A percentile compares a stretch with the other conserved stretches of the same genome.
phyloP scores from a whole-genome alignment of 805 yeast species.

The Candida fluviatilis region DNA sequence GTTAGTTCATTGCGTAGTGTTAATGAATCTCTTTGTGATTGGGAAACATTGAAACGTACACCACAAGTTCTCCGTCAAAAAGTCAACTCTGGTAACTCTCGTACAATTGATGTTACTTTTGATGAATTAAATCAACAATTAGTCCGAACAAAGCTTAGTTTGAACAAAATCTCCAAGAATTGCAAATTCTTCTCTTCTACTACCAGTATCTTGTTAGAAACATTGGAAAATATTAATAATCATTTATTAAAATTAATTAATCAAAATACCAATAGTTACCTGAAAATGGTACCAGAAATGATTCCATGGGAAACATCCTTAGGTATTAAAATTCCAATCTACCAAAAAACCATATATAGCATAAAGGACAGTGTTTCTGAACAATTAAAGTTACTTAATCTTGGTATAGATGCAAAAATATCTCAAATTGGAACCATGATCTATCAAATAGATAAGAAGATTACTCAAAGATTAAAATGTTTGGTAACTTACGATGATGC shows the following conservation, averaged over 20 bases:
- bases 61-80: conserved; percentile 31
- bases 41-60: conserved; percentile 23
- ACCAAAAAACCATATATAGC: conserved; percentile 1
- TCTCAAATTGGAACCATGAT: conserved; percentile 12
- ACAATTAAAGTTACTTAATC: conserved; percentile 5
- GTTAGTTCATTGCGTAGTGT: not conserved
- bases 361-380: conserved; percentile 6
- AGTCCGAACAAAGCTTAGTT: conserved; percentile 10
- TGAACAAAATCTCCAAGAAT: conserved; percentile 15
- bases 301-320: not conserved
- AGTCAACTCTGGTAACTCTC: conserved; percentile 17
- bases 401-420: conserved; percentile 12
- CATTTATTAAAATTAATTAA: conserved; percentile 7
- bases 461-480: conserved; percentile 27
- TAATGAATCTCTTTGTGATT: conserved; percentile 12
- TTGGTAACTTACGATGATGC: conserved; percentile 36
- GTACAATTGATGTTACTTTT: conserved; percentile 37
- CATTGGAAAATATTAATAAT: conserved; percentile 4
- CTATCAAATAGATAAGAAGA: conserved; percentile 20
- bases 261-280: not conserved
- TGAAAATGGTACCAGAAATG: not conserved
- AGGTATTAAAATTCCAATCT: not conserved
- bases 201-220: not conserved
- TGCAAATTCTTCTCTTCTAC: conserved; percentile 5
- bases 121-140: conserved; percentile 23